Base-by-base conservation (phyloP, 1,284 basidiomycete species). In the Leccinum griseonigrum region DNA sequence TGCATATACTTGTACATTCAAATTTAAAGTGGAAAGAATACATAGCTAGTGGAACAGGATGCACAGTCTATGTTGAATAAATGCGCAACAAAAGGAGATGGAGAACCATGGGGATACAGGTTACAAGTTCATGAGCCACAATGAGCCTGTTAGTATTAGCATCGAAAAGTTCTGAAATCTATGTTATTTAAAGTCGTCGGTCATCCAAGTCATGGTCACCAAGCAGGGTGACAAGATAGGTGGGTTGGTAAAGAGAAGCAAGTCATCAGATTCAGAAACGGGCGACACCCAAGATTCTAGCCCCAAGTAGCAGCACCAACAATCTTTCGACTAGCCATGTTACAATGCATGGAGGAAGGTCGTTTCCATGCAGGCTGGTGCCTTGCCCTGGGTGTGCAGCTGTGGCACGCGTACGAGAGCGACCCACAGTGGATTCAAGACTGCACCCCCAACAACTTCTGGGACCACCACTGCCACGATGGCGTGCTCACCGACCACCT, bases 381-480 rank as follows among this genome's bases (percentile, higher is more conserved):
- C n/a, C n/a, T n/a, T n/a, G n/a, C n/a, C n/a, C n/a, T n/a, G n/a
- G n/a, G n/a, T n/a, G n/a, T n/a, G n/a, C n/a, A n/a, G n/a, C n/a
- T n/a, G n/a, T n/a, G n/a, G n/a, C n/a, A n/a, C n/a, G n/a, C n/a
- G n/a, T n/a, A n/a, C n/a, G n/a, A n/a, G n/a, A n/a, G n/a, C n/a
- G n/a, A n/a, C n/a, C n/a, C n/a, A n/a, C n/a, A n/a, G n/a, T n/a
- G n/a, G n/a, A n/a, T n/a, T n/a, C n/a, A n/a, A n/a, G n/a, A n/a
- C n/a, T n/a, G n/a, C n/a, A n/a, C n/a, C n/a, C n/a, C n/a, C n/a
- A n/a, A n/a, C 28, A 73, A 77, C 1, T 84, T 86, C 66, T 89
- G 86, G 86, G 84, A 88, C 58, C 70, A 79, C 46, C 71, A 74
- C 22, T 22, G 22, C 22, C 22, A 22, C 22, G 2, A 22, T 22